Evolutionary conservation across 176 grass and related monocot genomes (phyloP), one percentile per base, ranked within the genome.

Genomic region (Poa annua): DNA sequence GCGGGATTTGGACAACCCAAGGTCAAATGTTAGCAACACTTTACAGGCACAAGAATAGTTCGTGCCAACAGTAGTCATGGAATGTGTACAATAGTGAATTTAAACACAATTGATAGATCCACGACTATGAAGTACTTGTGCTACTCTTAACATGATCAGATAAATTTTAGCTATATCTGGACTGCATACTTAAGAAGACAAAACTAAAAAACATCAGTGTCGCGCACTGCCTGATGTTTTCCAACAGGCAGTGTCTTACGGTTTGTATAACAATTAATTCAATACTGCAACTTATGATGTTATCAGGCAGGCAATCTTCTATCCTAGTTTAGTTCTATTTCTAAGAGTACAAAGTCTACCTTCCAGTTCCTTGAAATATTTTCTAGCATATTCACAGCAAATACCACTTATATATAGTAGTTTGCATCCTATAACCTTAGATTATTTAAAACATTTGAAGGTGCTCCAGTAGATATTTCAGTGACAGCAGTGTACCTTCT

Each of bases 401-500:
- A 52, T 29, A 65, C 7, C 4, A 78, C 13, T 47, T 71, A 77
- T 36, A 21, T 63, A 42, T 14, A 80, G 44, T 51, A 38, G 61
- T 17, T 17, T 52, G 8, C 32, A 65, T 11, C 29, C 7, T 36
- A 49, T 66, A 42, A 20, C 32, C n/a, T 55, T 83, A n/a, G 26
- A 78, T 59, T 66, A 64, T 26, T 74, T 3, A 74, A 51, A 57
- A 57, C 11, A 50, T 75, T 48, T 63, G 74, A 85, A 75, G 33
- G 22, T 74, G 67, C 11, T 20, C 22, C 16, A 12, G 15, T 6
- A 53, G 26, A 85, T 20, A 70, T 72, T 81, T 59, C 50, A 87
- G 39, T 57, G 35, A 70, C 0, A 48, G 2, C 7, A 26, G 24
- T 25, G 32, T 92, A 99, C 97, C 91, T 92, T 90, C 85, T 96